These are phyloP conservation scores for Phytophthora syringae DNA, from an alignment of 352 stramenopile genomes.

Conservation along the genomic window DNA sequence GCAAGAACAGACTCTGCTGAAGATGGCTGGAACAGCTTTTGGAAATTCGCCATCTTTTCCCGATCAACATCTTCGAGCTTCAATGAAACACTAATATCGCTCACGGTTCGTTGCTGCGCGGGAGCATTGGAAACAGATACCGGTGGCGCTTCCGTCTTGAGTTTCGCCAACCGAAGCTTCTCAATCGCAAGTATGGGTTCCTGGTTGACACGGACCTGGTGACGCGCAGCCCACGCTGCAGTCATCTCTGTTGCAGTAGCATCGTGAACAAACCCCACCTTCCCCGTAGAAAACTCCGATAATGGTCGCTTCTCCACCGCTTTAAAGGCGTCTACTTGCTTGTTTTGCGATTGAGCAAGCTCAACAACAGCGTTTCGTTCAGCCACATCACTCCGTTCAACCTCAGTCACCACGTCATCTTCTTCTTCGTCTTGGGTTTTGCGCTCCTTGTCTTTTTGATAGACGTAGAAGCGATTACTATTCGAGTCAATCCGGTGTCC, in stretches of 20 bases:
- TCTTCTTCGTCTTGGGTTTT: constrained; percentile 27
- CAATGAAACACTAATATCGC: constrained; percentile 50
- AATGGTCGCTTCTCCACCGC: constrained; percentile 27
- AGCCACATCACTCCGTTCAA: constrained; percentile 17
- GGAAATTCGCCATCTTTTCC: constrained; percentile 27
- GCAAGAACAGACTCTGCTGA: constrained; percentile 25
- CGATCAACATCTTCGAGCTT: constrained; percentile 49
- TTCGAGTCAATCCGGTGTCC: constrained; percentile 86
- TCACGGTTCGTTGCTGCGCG: not conserved
- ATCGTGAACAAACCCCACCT: constrained; percentile 21
- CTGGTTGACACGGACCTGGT: constrained; percentile 46
- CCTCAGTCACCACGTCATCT: constrained; percentile 43
- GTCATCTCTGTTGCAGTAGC: constrained; percentile 24
- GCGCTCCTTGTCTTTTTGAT: constrained; percentile 43
- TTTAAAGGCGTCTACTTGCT: constrained; percentile 41
- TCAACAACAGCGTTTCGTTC: constrained; percentile 14
- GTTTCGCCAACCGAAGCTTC: constrained; percentile 33
- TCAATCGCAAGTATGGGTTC: constrained; percentile 60
- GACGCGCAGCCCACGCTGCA: constrained; percentile 43
- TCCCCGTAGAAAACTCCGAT: constrained; percentile 14
- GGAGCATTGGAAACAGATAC: not conserved
- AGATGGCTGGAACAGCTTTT: constrained; percentile 47
- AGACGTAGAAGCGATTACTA: constrained; percentile 78
- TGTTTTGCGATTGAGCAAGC: constrained; percentile 6
- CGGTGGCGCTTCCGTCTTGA: constrained; percentile 22